These are phyloP conservation scores for Tricholoma furcatifolium DNA, from an alignment of 768 basidiomycete genomes.

Conservation along the genomic window DNA sequence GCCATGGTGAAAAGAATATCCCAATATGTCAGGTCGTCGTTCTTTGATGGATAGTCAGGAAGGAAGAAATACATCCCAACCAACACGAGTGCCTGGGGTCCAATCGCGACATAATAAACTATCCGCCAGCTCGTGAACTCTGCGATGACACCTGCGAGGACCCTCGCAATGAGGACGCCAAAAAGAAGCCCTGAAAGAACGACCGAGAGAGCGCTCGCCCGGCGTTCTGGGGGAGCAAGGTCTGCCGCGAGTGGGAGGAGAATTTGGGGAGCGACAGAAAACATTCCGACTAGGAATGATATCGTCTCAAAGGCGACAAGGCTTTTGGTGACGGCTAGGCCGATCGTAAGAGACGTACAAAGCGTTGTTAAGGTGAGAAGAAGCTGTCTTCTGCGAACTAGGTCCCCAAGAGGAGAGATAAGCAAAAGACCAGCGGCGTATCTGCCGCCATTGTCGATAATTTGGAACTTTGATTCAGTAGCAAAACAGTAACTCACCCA, in stretches of 20 bases:
- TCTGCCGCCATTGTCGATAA: constrained; percentile 28
- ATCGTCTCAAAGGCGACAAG: constrained; percentile 64
- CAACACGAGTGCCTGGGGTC: constrained; percentile 60
- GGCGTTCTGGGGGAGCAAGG: constrained; percentile 69
- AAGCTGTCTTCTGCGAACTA: constrained; percentile 73
- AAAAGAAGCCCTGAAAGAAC: constrained; percentile 67
- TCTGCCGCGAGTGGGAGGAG: constrained; percentile 80
- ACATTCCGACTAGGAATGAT: constrained; percentile 68
- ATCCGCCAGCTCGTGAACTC: constrained; percentile 71
- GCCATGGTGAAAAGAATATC: constrained; percentile 76
- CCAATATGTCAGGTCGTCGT: constrained; percentile 60
- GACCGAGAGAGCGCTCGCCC: constrained; percentile 76
- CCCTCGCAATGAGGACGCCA: constrained; percentile 73
- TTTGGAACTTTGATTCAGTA: not conserved
- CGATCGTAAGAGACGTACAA: constrained; percentile 64
- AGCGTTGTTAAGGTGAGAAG: constrained; percentile 55
- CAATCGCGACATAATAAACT: constrained; percentile 78
- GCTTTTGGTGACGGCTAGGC: constrained; percentile 60
- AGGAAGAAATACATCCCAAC: constrained; percentile 59
- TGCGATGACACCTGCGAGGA: constrained; percentile 73
- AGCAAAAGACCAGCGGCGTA: constrained; percentile 74
- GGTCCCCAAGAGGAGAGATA: constrained; percentile 81
- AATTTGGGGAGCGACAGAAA: constrained; percentile 76
- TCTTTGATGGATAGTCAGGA: constrained; percentile 86
- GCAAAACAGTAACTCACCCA: not conserved